Evolutionary conservation across 2,329 filamentous ascomycete genomes (phyloP), one percentile per base, ranked within the genome.

Genomic region (Cladophialophora carrionii): DNA sequence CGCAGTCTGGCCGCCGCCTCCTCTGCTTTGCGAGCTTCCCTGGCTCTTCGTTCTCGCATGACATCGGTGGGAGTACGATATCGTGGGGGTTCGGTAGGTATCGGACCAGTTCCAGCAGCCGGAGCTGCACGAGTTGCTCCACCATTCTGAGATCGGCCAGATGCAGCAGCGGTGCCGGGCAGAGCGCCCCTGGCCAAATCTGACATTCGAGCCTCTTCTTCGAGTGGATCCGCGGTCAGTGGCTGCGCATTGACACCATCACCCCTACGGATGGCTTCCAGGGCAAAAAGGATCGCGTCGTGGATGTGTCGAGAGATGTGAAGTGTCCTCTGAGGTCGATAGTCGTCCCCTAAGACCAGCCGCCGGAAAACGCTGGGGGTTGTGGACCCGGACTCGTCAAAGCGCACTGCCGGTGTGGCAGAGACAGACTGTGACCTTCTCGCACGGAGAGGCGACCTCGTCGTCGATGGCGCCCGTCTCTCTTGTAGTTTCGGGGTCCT

Each of bases 121-220:
- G 78, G 76, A 20, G 80, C 77, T 52, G 81, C 78, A 70, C 84
- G 81, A 57, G 83, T 77, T 53, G 64, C 62, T 68, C 82, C 81
- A 70, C 85, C 86, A 82, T 87, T 86, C 72, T 80, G 80, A 52
- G 80, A 78, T 72, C 84, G 83, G 66, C 80, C 83, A 75, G 85
- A 84, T 71, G 85, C 85, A 74, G 72, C 72, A 61, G 61, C 64
- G 58, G 76, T 70, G 62, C 73, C 74, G 57, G 76, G 78, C 72
- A 83, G 81, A 69, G 82, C 80, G 73, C 82, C 82, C 74, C 87
- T 85, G 74, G 86, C 83, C 72, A 96, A 83, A 77, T 96, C 93
- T 72, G 93, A 90, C 93, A 99, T 98, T 73, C 87, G 86, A 72
- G 93, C 91, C 84, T 91, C 90, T 81, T 96, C 91, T 83, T 99